Base-by-base conservation (phyloP, 2,329 filamentous ascomycete genomes). In the Claviceps pazoutovae region DNA sequence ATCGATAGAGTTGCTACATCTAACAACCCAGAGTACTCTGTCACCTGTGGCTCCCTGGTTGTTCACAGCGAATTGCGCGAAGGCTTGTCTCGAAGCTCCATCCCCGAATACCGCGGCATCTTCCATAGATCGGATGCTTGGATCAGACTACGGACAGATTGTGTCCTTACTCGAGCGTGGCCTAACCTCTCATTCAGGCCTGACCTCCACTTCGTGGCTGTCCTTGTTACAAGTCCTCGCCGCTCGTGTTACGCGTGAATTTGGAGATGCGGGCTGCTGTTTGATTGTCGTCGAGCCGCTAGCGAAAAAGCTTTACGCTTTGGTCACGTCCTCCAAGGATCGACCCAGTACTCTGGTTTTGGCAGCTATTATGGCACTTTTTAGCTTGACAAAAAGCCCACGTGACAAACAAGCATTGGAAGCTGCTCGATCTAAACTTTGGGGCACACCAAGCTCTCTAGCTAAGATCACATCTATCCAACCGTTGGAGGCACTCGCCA, bases 211-310 rank as follows among this genome's bases (percentile, higher is more conserved):
- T 16, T 62, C 68, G 6, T 81, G 77, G 78, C 62, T 70, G 26
- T 64, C 71, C 0, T 68, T 91, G 1, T 79, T 87, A 50, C 68
- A 75, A 8, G 65, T 72, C 1, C 67, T 87, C 8, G 69, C 77
- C 3, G 66, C 73, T 8, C 76, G 78, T 50, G 76, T 83, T 6
- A 74, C 72, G 17, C 68, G 74, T 13, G 81, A 88, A 56, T 77
- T 78, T 50, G 86, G 87, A 3, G 81, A 88, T 55, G 76, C 78
- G 16, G 83, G 80, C 5, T 74, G 83, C 42, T 78, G 82, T 5
- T 71, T 86, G 48, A 76, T 78, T 23, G 73, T 88, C 1, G 71
- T 90, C 41, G 88, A 94, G 55, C 84, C 84, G 1, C 60, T 93
- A 3, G 79, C 86, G 0, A 82, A 78, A 57, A 60, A 66, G 1